Base-by-base conservation (phyloP, 352 stramenopile species). In the Saprolegnia parasitica region DNA sequence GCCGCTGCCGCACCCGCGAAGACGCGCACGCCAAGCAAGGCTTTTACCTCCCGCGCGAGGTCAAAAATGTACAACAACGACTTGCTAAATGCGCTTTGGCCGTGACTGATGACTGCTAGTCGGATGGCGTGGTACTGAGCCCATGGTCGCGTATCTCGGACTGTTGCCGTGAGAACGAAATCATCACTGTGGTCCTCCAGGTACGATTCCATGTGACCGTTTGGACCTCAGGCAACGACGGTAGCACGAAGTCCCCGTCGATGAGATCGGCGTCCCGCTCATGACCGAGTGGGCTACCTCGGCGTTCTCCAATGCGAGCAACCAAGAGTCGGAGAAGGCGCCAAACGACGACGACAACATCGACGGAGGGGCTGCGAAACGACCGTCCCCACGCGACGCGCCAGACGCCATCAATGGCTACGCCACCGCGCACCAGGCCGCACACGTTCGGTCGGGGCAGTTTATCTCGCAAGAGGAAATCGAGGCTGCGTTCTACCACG, bases 401-500 rank as follows among this genome's bases (percentile, higher is more conserved):
- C 57, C 46, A 5, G 39, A 32, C 32, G 32, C 47, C 20, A 23
- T 68, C 39, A 40, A 24, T 10, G 52, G 46, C 16, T 94, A 92
- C 62, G 81, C 83, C 32, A 80, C 74, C 10, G 80, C 78, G 29
- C 83, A 92, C 72, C 74, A 88, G 76, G 66, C 88, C 55, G 81
- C 88, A 62, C 83, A 94, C 68, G 81, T 91, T 18, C 88, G 86
- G 24, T 90, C 83, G 29, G 81, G 83, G 0, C 83, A 90, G 54
- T 90, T 92, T 65, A 81, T 89, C 72, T 89, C 84, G 10, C 81
- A 92, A 45, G 82, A 90, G 74, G 86, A 92, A 60, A 60, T 91
- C 32, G 86, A 92, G 62, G 84, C 84, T 32, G 86, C 84, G 23
- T 94, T 94, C 66, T 71, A 90, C 45, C 90, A 89, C 71, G 86